Conservation (phyloP, 2,329 filamentous ascomycete genomes). For the Didymosphaeria variabile region DNA sequence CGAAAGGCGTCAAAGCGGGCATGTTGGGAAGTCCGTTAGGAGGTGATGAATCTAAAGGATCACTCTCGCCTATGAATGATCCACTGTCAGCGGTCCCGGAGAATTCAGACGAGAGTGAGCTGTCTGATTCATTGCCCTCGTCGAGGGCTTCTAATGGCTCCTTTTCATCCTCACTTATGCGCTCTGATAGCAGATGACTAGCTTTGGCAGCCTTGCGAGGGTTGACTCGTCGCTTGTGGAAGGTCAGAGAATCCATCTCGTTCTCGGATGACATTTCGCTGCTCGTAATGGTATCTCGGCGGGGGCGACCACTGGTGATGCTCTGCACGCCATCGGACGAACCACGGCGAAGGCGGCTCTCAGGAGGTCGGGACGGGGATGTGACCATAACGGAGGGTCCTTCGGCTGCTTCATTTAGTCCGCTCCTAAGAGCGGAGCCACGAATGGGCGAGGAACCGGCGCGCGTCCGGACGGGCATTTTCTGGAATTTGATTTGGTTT, state of each 20-base stretch:
- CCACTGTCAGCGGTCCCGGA: constrained; percentile 66
- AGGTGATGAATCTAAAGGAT: constrained; percentile 64
- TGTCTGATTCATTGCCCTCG: constrained; percentile 51
- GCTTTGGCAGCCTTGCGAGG: constrained; percentile 65
- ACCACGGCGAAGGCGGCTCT: constrained; percentile 65
- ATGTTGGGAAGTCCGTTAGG: constrained; percentile 55
- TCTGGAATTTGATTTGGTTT: constrained; percentile 93
- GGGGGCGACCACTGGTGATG: constrained; percentile 69
- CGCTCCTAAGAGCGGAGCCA: constrained; percentile 62
- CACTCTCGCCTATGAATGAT: constrained; percentile 73
- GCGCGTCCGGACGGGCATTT: constrained; percentile 88
- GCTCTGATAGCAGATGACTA: constrained; percentile 62
- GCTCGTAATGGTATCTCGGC: constrained; percentile 80
- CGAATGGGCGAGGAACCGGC: constrained; percentile 85
- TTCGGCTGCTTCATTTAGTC: constrained; percentile 61
- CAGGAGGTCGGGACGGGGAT: constrained; percentile 61
- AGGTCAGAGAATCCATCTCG: constrained; percentile 74
- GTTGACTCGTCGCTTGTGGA: constrained; percentile 70
- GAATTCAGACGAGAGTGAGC: constrained; percentile 51
- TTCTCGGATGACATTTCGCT: constrained; percentile 86
- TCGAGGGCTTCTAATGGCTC: constrained; percentile 51
- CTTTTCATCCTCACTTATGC: constrained; percentile 60
- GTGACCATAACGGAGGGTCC: constrained; percentile 62
- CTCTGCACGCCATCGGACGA: constrained; percentile 77
- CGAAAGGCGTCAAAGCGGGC: constrained; percentile 53